A percentile compares a stretch with the other conserved stretches of the same genome.
Conservation (phyloP, 2,329 filamentous ascomycete species). For the Dendryphion nanum region DNA sequence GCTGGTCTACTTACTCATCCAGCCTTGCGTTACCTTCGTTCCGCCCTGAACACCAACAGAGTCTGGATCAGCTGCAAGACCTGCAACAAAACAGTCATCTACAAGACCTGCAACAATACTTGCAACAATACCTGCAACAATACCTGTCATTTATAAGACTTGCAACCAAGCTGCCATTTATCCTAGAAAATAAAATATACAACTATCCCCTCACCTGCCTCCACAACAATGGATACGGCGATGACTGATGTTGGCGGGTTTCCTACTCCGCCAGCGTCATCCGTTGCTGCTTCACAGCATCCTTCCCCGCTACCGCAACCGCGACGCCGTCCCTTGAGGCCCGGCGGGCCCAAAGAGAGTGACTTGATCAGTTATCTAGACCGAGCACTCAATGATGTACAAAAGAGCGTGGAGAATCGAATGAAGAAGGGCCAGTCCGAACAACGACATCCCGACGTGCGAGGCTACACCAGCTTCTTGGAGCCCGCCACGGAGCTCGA, state of each 20-base stretch:
- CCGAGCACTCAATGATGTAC: conserved; percentile 40
- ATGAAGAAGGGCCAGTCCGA: conserved; percentile 39
- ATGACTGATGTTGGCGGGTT: conserved; percentile 4
- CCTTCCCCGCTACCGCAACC: conserved; percentile 51
- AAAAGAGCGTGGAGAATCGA: conserved; percentile 31
- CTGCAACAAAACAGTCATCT: too few species aligned
- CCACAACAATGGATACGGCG: conserved; percentile 1
- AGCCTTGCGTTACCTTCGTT: not conserved
- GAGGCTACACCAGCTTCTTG: conserved; percentile 61
- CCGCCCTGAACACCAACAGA: not conserved
- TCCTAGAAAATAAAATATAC: too few species aligned
- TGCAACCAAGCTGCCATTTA: too few species aligned
- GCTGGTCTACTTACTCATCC: not conserved
- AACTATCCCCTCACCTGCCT: too few species aligned
- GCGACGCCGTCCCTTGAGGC: conserved; percentile 51
- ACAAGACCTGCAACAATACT: too few species aligned
- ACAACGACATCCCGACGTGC: conserved; percentile 40
- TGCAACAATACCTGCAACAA: too few species aligned
- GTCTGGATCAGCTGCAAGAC: not conserved
- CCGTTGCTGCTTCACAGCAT: conserved; percentile 40
- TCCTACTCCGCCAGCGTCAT: conserved; percentile 51
- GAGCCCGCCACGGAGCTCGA: conserved; percentile 75
- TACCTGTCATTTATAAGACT: too few species aligned
- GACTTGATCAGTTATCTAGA: conserved; percentile 59
- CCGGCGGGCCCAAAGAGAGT: conserved; percentile 59